Conservation (phyloP, 1,139 yeast genomes). For the Kodamaea suecica region DNA sequence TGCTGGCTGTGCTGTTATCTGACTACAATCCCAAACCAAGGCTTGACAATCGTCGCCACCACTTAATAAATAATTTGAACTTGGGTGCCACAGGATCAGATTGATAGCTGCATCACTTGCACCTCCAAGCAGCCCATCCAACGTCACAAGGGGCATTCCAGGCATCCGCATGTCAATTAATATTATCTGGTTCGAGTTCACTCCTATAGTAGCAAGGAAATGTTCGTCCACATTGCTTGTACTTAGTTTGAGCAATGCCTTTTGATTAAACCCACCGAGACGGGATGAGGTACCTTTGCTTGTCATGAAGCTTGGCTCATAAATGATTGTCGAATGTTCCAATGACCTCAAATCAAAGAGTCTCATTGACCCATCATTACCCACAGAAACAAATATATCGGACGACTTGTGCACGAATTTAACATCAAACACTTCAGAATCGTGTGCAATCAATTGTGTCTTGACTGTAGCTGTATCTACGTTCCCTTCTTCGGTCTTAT, state of each 20-base stretch:
- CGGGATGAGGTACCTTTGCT: neutral
- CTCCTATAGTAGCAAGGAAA: slow-evolving; percentile 73
- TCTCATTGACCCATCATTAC: slow-evolving; percentile 93
- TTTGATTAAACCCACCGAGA: slow-evolving; percentile 42
- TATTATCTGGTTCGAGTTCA: slow-evolving; percentile 62
- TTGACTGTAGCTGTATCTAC: slow-evolving; percentile 68
- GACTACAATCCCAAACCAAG: slow-evolving; percentile 72
- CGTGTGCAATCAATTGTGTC: slow-evolving; percentile 95
- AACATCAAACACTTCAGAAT: slow-evolving; percentile 91
- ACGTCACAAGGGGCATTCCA: slow-evolving; percentile 67
- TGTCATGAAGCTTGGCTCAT: slow-evolving; percentile 48
- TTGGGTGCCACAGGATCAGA: slow-evolving; percentile 82
- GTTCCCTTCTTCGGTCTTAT: slow-evolving; percentile 9
- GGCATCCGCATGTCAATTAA: slow-evolving; percentile 87
- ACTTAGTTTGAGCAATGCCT: slow-evolving; percentile 70
- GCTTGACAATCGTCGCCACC: slow-evolving; percentile 94
- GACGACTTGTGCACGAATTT: slow-evolving; percentile 73
- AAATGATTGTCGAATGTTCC: slow-evolving; percentile 92
- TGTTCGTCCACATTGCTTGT: slow-evolving; percentile 82
- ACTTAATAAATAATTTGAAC: slow-evolving; percentile 60
- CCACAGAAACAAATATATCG: slow-evolving; percentile 86
- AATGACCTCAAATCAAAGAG: slow-evolving; percentile 85
- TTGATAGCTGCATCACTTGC: slow-evolving; percentile 56
- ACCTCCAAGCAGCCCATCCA: slow-evolving; percentile 64
- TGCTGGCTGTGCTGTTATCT: slow-evolving; percentile 9